phyloP scores from a whole-genome alignment of 2,329 filamentous ascomycete species.

The Cladorrhinum sp. region DNA sequence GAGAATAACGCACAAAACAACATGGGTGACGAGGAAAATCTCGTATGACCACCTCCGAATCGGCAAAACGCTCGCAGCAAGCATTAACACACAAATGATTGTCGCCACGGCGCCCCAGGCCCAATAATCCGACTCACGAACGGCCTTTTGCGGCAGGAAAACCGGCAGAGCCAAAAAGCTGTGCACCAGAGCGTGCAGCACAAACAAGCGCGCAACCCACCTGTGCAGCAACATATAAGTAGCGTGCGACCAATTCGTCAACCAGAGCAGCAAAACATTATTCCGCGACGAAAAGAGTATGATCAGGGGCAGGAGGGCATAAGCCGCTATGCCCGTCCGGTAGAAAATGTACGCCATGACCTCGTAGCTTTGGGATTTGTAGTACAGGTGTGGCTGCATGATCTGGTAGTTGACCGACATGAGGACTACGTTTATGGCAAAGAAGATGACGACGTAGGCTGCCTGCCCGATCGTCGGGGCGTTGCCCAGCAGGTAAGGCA shows the following conservation, averaged over 20 bases:
- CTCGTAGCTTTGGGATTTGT: background rate
- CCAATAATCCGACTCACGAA: conserved; percentile 39
- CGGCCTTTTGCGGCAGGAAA: conserved; percentile 28
- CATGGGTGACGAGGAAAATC: conserved; percentile 43
- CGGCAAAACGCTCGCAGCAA: conserved; percentile 28
- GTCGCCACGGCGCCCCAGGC: conserved; percentile 42
- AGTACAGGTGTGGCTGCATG: conserved; percentile 2
- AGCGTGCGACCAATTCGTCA: conserved; percentile 48
- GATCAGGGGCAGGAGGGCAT: conserved; percentile 28
- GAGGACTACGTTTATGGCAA: background rate
- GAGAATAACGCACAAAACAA: conserved; percentile 38
- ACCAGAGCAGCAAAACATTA: conserved; percentile 28
- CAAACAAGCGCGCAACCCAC: conserved; percentile 46
- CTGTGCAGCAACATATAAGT: conserved; percentile 50
- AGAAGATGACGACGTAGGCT: background rate
- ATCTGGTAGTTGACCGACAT: conserved; percentile 7
- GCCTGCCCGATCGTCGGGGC: conserved; percentile 1
- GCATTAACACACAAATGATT: conserved; percentile 30
- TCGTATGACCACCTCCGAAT: conserved; percentile 36
- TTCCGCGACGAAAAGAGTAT: conserved; percentile 46
- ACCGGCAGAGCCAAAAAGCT: conserved; percentile 38
- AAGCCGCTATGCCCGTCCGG: conserved; percentile 3
- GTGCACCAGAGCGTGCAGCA: conserved; percentile 46
- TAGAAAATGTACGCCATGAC: conserved; percentile 3
- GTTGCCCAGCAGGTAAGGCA: background rate